Percentiles rank a stretch among this genome's conserved stretches.
phyloP scores from a whole-genome alignment of 306 rosid genomes.

The Vigna reflexopilosa region DNA sequence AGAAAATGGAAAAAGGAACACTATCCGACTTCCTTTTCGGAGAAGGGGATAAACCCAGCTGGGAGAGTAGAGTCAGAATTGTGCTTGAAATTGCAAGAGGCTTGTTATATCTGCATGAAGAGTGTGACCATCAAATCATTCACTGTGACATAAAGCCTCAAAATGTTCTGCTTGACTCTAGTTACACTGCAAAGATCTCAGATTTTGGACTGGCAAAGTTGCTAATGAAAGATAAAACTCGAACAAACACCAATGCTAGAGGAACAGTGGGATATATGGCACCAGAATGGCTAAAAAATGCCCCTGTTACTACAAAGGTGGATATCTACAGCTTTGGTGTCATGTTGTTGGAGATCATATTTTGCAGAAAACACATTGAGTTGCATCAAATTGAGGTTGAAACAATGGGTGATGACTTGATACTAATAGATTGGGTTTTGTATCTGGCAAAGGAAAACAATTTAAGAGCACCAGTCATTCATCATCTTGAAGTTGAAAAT shows the following conservation, averaged over 20 bases:
- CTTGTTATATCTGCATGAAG: slow-evolving; percentile 48
- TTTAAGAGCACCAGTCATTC: slow-evolving; percentile 22
- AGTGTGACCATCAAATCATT: slow-evolving; percentile 49
- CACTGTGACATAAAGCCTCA: slow-evolving; percentile 56
- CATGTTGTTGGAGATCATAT: slow-evolving; percentile 47
- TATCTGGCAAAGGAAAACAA: slow-evolving; percentile 36
- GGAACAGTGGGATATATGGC: slow-evolving; percentile 59
- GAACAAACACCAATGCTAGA: slow-evolving; percentile 44
- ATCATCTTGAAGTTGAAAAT: slow-evolving; percentile 38
- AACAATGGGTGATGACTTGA: slow-evolving; percentile 30
- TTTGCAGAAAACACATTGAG: slow-evolving; percentile 46
- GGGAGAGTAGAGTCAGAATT: slow-evolving; percentile 42
- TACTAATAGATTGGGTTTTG: slow-evolving; percentile 44
- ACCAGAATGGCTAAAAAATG: slow-evolving; percentile 55
- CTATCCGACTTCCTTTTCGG: slow-evolving; percentile 38
- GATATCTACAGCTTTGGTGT: slow-evolving; percentile 54
- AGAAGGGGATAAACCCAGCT: slow-evolving; percentile 39
- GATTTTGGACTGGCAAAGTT: slow-evolving; percentile 53
- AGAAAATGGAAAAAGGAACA: slow-evolving; percentile 47
- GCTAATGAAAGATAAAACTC: slow-evolving; percentile 37
- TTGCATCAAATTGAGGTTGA: slow-evolving; percentile 41
- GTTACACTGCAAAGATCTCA: slow-evolving; percentile 41
- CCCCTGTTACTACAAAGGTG: slow-evolving; percentile 48
- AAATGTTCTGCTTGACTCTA: slow-evolving; percentile 51
- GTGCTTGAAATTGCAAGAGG: slow-evolving; percentile 48